Conservation (phyloP, 116 monocot genomes). For the Papilionanthe hybrid region DNA sequence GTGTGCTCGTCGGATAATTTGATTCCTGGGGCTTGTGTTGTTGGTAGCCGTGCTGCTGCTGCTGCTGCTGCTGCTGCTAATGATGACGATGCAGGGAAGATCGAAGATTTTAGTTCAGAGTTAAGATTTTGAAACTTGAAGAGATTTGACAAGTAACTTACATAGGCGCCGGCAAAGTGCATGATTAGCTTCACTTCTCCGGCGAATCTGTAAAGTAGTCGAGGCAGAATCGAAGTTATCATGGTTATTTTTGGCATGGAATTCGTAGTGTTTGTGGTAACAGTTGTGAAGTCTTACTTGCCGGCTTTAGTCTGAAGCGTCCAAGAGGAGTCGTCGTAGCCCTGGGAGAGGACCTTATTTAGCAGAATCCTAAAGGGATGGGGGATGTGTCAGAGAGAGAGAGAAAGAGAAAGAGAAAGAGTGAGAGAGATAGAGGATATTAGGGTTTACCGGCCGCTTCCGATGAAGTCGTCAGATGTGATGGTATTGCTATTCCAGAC, state of each 20-base stretch:
- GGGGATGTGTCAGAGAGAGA: background rate
- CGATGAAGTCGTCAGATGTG: constrained; percentile 57
- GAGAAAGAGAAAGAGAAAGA: background rate
- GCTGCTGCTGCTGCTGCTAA: background rate
- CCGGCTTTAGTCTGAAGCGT: constrained; percentile 37
- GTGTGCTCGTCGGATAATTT: background rate
- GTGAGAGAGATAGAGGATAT: background rate
- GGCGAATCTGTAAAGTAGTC: constrained; percentile 35
- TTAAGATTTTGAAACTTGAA: background rate
- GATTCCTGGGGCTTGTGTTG: background rate
- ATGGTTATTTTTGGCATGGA: background rate
- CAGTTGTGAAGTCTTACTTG: constrained; percentile 23
- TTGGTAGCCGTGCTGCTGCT: constrained; percentile 1
- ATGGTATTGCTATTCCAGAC: constrained; percentile 83
- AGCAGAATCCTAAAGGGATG: constrained; percentile 39
- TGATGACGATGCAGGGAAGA: background rate
- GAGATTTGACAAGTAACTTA: constrained; percentile 11
- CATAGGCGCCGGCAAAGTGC: constrained; percentile 61
- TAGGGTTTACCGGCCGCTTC: constrained; percentile 43
- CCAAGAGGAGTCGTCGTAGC: constrained; percentile 64
- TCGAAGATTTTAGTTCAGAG: background rate
- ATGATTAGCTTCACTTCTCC: constrained; percentile 78
- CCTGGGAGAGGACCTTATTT: constrained; percentile 60
- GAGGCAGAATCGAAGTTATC: background rate
- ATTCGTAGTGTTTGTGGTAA: background rate